These are phyloP conservation scores for Cordyceps javanica DNA, from an alignment of 2,329 filamentous ascomycete genomes.

Conservation along the genomic window DNA sequence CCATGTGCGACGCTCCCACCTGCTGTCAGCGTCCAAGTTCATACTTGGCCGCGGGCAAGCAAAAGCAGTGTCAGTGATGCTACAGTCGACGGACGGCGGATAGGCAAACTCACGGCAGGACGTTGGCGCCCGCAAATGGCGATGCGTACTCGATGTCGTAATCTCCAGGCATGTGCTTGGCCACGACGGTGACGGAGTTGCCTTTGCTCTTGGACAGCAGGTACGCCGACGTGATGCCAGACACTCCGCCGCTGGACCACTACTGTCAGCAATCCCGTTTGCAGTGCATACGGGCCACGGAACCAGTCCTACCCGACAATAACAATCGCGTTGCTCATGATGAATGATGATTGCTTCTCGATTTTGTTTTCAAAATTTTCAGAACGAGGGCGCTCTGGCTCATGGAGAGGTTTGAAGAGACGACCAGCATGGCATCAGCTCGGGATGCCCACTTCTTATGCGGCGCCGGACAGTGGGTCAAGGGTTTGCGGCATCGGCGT, in stretches of 20 bases:
- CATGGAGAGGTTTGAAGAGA: neutral
- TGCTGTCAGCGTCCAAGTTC: slow-evolving; percentile 34
- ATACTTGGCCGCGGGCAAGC: slow-evolving; percentile 36
- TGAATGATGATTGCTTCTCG: neutral
- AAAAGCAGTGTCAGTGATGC: neutral
- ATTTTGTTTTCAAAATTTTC: neutral
- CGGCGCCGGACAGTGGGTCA: neutral
- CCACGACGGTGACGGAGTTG: slow-evolving; percentile 60
- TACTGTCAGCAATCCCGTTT: neutral
- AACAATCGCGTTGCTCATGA: slow-evolving; percentile 27
- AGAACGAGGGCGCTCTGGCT: neutral
- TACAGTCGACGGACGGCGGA: neutral
- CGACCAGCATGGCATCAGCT: neutral
- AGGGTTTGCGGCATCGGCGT: slow-evolving; percentile 6
- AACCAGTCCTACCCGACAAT: slow-evolving; percentile 26
- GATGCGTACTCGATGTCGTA: slow-evolving; percentile 88
- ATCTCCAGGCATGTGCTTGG: slow-evolving; percentile 91
- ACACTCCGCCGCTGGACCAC: slow-evolving; percentile 38
- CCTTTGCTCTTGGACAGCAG: slow-evolving; percentile 38
- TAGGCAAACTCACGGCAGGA: slow-evolving; percentile 53
- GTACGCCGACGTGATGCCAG: slow-evolving; percentile 45
- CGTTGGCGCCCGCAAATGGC: slow-evolving; percentile 83
- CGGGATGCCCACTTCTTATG: neutral
- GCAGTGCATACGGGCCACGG: neutral
- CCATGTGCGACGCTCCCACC: slow-evolving; percentile 61